Conservation (phyloP, 73 alveolate genomes). For the Tetrahymena borealis region DNA sequence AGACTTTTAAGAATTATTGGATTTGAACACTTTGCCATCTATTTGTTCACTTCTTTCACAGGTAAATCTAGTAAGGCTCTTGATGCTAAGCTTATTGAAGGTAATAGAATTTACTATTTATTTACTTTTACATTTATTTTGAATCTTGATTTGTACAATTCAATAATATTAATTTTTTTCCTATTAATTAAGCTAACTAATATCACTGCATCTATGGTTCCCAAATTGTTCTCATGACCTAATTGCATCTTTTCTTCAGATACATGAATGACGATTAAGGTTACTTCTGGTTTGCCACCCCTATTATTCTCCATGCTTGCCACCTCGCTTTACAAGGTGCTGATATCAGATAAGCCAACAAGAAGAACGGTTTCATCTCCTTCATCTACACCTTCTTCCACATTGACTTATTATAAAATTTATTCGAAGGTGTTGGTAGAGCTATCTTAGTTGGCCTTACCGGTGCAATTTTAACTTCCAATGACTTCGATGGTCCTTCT, state of each 20-base stretch:
- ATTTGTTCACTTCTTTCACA: background rate
- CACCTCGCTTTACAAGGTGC: background rate
- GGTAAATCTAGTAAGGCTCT: background rate
- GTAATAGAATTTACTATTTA: background rate
- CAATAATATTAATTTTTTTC: background rate
- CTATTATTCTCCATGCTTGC: background rate
- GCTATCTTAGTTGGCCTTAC: background rate
- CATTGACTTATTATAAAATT: background rate
- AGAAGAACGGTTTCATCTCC: background rate
- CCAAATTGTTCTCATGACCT: background rate
- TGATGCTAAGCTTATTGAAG: background rate
- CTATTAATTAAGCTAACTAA: background rate
- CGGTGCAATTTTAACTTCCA: background rate
- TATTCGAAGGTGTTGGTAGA: slow-evolving; percentile 1
- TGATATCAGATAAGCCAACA: background rate
- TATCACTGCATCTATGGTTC: background rate
- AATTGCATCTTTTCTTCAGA: background rate
- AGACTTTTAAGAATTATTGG: background rate
- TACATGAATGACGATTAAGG: background rate
- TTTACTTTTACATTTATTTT: background rate
- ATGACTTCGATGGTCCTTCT: background rate
- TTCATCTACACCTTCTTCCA: background rate
- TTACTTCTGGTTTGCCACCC: background rate
- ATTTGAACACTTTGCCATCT: background rate
- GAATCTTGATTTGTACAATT: too few relatives aligned